Percentiles rank a stretch among this genome's conserved stretches.
Evolutionary conservation across 805 yeast genomes (phyloP).

Genomic region (Candida gorgasii): DNA sequence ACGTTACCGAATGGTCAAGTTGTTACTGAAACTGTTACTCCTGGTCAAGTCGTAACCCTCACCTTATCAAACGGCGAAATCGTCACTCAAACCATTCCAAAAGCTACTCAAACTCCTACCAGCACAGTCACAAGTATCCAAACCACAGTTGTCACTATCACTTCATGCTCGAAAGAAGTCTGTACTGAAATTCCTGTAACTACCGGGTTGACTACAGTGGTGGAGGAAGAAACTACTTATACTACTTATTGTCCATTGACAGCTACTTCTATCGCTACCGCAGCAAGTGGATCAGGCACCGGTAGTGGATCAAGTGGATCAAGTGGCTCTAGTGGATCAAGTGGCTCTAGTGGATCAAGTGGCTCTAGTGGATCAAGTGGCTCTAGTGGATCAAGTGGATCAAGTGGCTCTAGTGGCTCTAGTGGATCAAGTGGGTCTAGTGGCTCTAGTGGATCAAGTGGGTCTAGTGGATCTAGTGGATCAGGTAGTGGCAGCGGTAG

Average conservation of each 20-base stretch:
- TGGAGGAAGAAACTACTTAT: not conserved
- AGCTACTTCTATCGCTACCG: not conserved
- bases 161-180: not conserved
- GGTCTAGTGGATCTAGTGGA: conserved; percentile 2
- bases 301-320: not conserved
- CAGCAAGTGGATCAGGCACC: not conserved
- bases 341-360: conserved; percentile 5
- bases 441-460: not conserved
- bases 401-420: conserved; percentile 5
- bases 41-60: not conserved
- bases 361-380: too few species aligned
- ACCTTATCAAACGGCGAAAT: conserved; percentile 54
- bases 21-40: not conserved
- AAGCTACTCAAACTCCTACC: not conserved
- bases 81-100: conserved; percentile 32
- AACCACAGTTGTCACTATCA: not conserved
- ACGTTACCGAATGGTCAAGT: not conserved
- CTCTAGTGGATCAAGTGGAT: not conserved
- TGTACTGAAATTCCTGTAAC: conserved; percentile 1
- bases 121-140: not conserved
- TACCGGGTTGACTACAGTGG: not conserved
- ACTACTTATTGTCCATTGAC: not conserved
- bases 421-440: conserved; percentile 6
- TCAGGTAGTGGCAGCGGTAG: not conserved
- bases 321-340: not conserved